These are phyloP conservation scores for Phlyctochytrium planicorne DNA, from an alignment of 192 early-diverging fungal species.

Conservation along the genomic window DNA sequence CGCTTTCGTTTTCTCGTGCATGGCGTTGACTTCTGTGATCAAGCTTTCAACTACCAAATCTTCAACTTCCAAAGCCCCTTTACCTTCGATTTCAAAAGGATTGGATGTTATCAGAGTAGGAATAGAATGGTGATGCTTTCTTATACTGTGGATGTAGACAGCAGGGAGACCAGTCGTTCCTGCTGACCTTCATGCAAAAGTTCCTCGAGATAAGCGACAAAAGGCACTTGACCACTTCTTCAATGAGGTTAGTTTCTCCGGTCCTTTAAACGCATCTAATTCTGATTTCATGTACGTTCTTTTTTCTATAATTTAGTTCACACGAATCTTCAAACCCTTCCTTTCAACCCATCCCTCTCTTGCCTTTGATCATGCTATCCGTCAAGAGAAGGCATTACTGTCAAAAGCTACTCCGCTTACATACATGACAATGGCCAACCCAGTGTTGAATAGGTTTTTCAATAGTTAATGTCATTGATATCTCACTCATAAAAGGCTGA, in stretches of 20 bases:
- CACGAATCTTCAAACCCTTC: constrained; percentile 56
- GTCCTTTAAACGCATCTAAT: too few relatives aligned
- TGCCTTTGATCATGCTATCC: constrained; percentile 53
- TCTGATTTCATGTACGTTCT: constrained; percentile 8
- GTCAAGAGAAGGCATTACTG: constrained; percentile 45
- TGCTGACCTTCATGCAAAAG: constrained; percentile 21
- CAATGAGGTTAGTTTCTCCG: constrained; percentile 14
- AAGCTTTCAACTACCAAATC: too few relatives aligned
- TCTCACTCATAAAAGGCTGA: constrained; percentile 31
- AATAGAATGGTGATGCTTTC: too few relatives aligned
- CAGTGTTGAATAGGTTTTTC: constrained; percentile 37
- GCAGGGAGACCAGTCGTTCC: background rate
- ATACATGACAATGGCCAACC: constrained; percentile 40
- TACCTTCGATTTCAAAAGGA: too few relatives aligned
- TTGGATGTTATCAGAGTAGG: too few relatives aligned
- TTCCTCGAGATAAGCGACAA: constrained; percentile 35
- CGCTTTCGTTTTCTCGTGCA: too few relatives aligned
- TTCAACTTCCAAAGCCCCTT: too few relatives aligned
- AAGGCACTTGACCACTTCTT: constrained; percentile 35
- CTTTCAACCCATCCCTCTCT: constrained; percentile 18
- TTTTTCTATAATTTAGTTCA: constrained; percentile 47
- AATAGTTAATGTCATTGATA: background rate
- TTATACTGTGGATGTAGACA: background rate
- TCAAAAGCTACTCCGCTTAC: constrained; percentile 36
- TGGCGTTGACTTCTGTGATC: too few relatives aligned